Conservation (phyloP, 495 filamentous ascomycete species). For the Clohesyomyces aquaticus region DNA sequence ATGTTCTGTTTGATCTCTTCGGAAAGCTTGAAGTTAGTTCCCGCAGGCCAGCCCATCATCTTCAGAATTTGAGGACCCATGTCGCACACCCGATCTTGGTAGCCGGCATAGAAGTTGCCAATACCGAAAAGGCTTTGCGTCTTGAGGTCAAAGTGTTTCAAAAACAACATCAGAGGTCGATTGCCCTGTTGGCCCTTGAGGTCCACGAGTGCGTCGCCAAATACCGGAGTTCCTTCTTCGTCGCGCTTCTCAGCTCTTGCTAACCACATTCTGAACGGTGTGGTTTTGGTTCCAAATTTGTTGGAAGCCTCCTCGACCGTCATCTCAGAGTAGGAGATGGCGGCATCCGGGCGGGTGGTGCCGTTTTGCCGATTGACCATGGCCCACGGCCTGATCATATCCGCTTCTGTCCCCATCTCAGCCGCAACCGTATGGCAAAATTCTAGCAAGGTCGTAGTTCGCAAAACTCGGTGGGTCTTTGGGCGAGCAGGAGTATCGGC, state of each 20-base stretch:
- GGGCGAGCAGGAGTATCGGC: conserved; percentile 59
- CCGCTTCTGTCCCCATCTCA: conserved; percentile 65
- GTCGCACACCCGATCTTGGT: conserved; percentile 83
- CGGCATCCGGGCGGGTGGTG: conserved; percentile 86
- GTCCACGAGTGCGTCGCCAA: conserved; percentile 61
- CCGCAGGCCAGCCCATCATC: conserved; percentile 82
- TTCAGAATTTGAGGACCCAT: conserved; percentile 78
- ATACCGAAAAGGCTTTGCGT: conserved; percentile 74
- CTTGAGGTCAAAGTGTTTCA: conserved; percentile 87
- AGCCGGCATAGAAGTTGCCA: conserved; percentile 82
- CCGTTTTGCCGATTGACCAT: conserved; percentile 99
- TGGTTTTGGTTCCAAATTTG: conserved; percentile 69
- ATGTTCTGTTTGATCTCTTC: conserved; percentile 98
- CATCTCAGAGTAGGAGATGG: conserved; percentile 74
- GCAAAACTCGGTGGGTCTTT: conserved; percentile 68
- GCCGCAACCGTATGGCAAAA: conserved; percentile 69
- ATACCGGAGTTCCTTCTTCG: conserved; percentile 67
- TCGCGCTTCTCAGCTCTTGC: conserved; percentile 69
- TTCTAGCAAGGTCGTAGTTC: conserved; percentile 72
- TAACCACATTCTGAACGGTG: conserved; percentile 81
- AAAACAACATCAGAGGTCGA: conserved; percentile 76
- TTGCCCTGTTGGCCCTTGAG: conserved; percentile 48
- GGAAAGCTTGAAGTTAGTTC: conserved; percentile 64
- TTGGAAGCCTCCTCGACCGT: conserved; percentile 79
- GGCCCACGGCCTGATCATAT: conserved; percentile 80